Conservation (phyloP, 73 alveolate species). For the Tetrahymena thermophila region DNA sequence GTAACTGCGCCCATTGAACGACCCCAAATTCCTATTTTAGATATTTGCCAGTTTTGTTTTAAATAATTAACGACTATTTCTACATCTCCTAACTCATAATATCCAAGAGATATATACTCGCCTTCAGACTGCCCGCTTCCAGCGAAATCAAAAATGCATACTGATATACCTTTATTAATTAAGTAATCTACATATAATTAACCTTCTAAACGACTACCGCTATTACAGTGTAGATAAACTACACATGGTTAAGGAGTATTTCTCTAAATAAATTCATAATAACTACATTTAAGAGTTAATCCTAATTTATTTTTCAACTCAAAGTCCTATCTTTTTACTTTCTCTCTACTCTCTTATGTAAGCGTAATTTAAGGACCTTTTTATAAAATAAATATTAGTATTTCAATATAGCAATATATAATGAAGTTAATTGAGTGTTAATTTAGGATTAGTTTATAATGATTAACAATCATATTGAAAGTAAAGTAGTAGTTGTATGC, state of each 20-base stretch:
- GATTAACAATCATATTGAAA: too few relatives aligned
- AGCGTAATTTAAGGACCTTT: neutral
- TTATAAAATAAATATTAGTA: neutral
- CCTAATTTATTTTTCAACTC: neutral
- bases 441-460: too few relatives aligned
- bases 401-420: too few relatives aligned
- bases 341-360: neutral
- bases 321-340: neutral
- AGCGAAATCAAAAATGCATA: conserved; percentile 71
- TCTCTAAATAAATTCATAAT: conserved; percentile 12
- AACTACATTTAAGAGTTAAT: neutral
- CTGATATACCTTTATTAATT: conserved; percentile 61
- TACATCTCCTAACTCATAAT: conserved; percentile 78
- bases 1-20: conserved; percentile 95
- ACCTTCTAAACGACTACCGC: conserved; percentile 88
- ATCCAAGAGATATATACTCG: conserved; percentile 76
- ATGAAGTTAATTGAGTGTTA: neutral
- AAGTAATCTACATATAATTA: conserved; percentile 61
- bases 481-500: neutral
- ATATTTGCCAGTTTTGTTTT: neutral
- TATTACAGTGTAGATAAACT: conserved; percentile 89
- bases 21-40: conserved; percentile 86
- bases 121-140: conserved; percentile 84
- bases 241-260: conserved; percentile 78
- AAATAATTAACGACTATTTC: conserved; percentile 61